phyloP scores from a whole-genome alignment of 2,329 filamentous ascomycete species.

The Hymenoscyphus fructigenus region DNA sequence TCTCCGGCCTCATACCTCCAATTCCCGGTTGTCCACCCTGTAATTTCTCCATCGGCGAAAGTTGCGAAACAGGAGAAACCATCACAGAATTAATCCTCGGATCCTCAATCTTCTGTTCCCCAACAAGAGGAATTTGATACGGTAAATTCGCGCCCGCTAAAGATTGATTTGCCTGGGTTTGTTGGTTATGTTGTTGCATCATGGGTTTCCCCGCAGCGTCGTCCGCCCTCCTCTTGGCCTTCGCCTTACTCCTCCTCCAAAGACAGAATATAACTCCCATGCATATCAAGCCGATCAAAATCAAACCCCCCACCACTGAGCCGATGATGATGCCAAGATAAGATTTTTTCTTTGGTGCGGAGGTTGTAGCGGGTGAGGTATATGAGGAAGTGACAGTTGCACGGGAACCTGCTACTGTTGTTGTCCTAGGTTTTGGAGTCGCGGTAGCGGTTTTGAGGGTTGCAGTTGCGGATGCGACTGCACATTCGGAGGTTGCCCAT shows the following conservation, averaged over 20 bases:
- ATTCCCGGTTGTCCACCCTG: neutral
- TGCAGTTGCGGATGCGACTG: neutral
- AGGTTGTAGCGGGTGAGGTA: too few relatives aligned
- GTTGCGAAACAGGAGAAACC: neutral
- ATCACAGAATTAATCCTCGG: neutral
- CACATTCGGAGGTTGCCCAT: neutral
- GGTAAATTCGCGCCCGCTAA: neutral
- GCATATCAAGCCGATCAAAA: neutral
- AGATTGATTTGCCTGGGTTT: neutral
- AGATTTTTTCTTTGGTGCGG: neutral
- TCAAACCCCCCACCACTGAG: neutral
- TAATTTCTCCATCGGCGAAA: neutral
- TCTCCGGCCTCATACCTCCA: neutral
- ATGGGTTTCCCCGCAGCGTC: neutral
- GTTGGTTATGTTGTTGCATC: neutral
- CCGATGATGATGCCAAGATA: neutral
- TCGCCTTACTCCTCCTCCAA: neutral
- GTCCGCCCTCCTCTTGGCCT: neutral
- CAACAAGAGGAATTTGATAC: neutral
- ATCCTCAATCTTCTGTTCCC: neutral
- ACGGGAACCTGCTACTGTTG: neutral
- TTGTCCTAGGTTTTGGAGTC: neutral
- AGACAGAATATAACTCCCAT: slow-evolving; percentile 5
- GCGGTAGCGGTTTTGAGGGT: neutral
- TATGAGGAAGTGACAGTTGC: neutral